Base-by-base conservation (phyloP, 2,329 filamentous ascomycete species). In the Nigrospora sphaerica region DNA sequence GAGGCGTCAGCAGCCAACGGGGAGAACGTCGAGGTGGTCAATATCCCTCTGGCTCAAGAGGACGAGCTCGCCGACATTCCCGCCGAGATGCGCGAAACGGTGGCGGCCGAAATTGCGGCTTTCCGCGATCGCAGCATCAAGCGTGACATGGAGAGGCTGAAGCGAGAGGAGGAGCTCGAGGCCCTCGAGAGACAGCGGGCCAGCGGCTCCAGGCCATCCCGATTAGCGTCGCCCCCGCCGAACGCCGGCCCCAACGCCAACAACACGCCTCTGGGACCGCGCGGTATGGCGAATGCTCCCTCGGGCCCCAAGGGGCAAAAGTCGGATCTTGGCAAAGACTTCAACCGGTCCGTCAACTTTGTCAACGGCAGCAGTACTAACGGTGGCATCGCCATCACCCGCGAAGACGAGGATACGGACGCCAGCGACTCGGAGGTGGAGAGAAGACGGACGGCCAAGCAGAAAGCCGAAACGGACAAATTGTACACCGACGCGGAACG, bases 51-150 rank as follows among this genome's bases (percentile, higher is more conserved):
- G 32, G 83, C 85, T 1, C 80, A 86, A 44, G 93, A 98, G 52
- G 95, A 98, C 60, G 93, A 98, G 60, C 74, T 98, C 31, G 85
- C 91, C 17, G 93, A 98, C 58, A 96, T 98, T 41, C 93, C 93
- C 0, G 85, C 88, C 1, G 93, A 97, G 62, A 95, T 95, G 89
- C 84, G 93, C 19, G 93, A 95, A 62, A 91, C 89, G 0, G 93
- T 98, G 14, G 88, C 93, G 0, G 85, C 85, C 47, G 95, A 98
- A 63, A 98, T 98, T 58, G 84, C 89, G 0, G 88, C 91, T 0
- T 98, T 98, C 72, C 80, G 93, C 53, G 93, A 98, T 54, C 80
- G 92, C 17, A 96, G 92, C 56, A 95, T 83, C 49, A 82, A 86
- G 50, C 79, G 92, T 35, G 93, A 98, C 61, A 71, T 95, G 60